Percentiles rank a stretch among this genome's conserved stretches.
phyloP scores from a whole-genome alignment of 1,284 basidiomycete species.

The Flammula alnicola region DNA sequence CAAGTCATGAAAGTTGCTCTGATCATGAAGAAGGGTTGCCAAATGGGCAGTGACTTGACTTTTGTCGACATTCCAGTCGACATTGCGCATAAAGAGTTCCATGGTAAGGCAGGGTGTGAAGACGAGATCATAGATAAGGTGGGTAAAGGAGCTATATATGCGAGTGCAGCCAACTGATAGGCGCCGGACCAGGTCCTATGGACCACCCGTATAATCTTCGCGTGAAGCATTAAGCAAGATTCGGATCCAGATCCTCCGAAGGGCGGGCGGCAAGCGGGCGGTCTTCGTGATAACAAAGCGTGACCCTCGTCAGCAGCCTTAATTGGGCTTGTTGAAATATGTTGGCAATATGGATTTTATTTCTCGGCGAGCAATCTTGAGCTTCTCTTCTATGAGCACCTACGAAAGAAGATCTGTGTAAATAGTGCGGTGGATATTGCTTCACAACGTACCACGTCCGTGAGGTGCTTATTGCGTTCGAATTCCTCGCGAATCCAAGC shows the following conservation, averaged over 20 bases:
- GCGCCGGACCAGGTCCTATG: conserved; percentile 5
- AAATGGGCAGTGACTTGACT: conserved; percentile 43
- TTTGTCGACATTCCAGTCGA: conserved; percentile 39
- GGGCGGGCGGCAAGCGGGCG: too few relatives aligned
- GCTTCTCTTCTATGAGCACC: conserved; percentile 52
- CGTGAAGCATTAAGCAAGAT: too few relatives aligned
- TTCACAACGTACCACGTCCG: conserved; percentile 53
- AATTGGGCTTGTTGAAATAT: conserved; percentile 14
- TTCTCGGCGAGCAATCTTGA: conserved; percentile 57
- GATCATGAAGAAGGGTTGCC: conserved; percentile 49
- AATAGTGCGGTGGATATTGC: neutral
- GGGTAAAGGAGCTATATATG: neutral
- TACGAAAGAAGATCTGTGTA: conserved; percentile 23
- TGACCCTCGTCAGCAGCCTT: neutral
- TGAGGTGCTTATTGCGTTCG: conserved; percentile 60
- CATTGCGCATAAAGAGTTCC: conserved; percentile 44
- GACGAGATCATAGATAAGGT: conserved; percentile 6
- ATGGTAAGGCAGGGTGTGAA: conserved; percentile 25
- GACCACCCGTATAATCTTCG: conserved; percentile 4
- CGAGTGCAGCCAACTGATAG: conserved; percentile 9
- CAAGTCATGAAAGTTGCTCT: conserved; percentile 36
- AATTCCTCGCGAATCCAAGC: conserved; percentile 75
- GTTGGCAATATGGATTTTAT: conserved; percentile 51
- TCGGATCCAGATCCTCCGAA: too few relatives aligned
- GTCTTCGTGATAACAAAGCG: too few relatives aligned